Conservation (phyloP, 345 rosid species). For the Eucalyptus curtisii region DNA sequence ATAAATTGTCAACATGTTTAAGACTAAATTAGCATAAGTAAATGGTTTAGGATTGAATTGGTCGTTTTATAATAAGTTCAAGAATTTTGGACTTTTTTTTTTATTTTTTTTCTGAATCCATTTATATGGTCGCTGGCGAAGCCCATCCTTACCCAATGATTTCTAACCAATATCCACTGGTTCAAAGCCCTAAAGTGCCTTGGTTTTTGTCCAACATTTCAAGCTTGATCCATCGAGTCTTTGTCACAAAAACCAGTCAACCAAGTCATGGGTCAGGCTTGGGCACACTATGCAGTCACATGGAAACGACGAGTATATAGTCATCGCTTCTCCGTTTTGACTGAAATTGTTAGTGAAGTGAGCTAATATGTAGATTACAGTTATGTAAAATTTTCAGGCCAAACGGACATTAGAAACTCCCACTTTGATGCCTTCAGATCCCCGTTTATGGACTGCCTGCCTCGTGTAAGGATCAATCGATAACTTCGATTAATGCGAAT, state of each 20-base stretch:
- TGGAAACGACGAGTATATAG: too few species aligned
- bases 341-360: not conserved
- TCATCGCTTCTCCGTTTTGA: not conserved
- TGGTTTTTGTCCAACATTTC: not conserved
- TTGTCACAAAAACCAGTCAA: not conserved
- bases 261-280: not conserved
- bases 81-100: too few species aligned
- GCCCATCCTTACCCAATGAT: too few species aligned
- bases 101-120: too few species aligned
- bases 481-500: not conserved
- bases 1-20: too few species aligned
- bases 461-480: not conserved
- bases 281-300: not conserved
- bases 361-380: not conserved
- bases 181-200: not conserved
- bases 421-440: not conserved
- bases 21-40: too few species aligned
- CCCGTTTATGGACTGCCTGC: rapidly evolving
- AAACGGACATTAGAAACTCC: not conserved
- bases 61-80: too few species aligned
- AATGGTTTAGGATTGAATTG: too few species aligned
- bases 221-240: not conserved
- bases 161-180: too few species aligned
- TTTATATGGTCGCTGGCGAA: too few species aligned
- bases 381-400: not conserved